Conservation (phyloP, 176 grass and related monocot species). For the Lolium perenne region DNA sequence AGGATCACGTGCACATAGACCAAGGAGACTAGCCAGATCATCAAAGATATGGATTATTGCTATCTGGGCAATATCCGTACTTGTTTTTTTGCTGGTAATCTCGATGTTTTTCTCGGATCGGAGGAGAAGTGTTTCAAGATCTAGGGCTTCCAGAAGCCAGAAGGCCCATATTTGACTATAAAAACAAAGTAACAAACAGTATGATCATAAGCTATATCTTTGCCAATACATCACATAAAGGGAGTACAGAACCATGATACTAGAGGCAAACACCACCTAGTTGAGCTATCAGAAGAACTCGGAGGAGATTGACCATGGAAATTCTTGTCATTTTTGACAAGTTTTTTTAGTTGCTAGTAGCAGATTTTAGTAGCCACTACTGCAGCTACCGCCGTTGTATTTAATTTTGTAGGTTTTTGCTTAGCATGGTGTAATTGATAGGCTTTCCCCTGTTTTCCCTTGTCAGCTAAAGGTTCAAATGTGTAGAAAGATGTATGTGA, state of each 20-base stretch:
- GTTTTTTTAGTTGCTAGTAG: conserved; percentile 20
- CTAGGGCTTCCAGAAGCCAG: conserved; percentile 65
- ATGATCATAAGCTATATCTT: conserved; percentile 18
- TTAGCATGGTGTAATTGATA: conserved; percentile 33
- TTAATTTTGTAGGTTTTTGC: conserved; percentile 24
- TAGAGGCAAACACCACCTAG: conserved; percentile 33
- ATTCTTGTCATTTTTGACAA: conserved; percentile 6
- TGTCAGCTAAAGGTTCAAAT: background rate
- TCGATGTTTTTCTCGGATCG: conserved; percentile 65
- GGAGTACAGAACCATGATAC: conserved; percentile 6
- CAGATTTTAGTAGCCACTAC: conserved; percentile 28
- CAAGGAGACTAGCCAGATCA: conserved; percentile 48
- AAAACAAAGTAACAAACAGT: conserved; percentile 35
- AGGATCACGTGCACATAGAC: conserved; percentile 39
- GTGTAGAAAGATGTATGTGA: conserved; percentile 11
- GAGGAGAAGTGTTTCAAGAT: conserved; percentile 59
- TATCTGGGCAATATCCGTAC: conserved; percentile 66
- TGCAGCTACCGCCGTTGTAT: conserved; percentile 8
- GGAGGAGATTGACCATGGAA: conserved; percentile 2
- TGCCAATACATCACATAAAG: conserved; percentile 40
- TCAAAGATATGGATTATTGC: conserved; percentile 68
- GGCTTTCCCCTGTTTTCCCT: conserved; percentile 2
- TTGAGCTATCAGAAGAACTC: conserved; percentile 27
- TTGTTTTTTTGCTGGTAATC: conserved; percentile 68
- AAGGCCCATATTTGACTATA: conserved; percentile 51